Percentiles rank a stretch among this genome's conserved stretches.
phyloP scores from a whole-genome alignment of 495 filamentous ascomycete species.

The Hyaloscypha bicolor region DNA sequence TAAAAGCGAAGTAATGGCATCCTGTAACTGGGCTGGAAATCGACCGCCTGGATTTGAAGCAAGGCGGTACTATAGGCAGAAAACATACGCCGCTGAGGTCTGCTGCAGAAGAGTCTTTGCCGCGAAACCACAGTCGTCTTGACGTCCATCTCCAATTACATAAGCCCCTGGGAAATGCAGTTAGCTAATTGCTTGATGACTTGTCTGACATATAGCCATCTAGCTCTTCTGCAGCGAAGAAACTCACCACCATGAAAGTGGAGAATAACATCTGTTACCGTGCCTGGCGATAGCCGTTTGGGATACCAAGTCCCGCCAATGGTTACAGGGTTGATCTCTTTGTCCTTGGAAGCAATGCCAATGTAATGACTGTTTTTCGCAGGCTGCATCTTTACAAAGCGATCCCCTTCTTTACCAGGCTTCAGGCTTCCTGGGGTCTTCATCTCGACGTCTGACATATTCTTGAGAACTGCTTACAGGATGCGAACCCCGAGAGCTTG shows the following conservation, averaged over 20 bases:
- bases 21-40: constrained; percentile 51
- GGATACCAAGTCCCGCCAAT: constrained; percentile 33
- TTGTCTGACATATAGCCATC: too few relatives aligned
- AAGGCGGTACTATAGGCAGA: constrained; percentile 45
- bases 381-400: constrained; percentile 36
- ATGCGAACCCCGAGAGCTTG: constrained; percentile 38
- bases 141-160: constrained; percentile 43
- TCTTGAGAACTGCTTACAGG: constrained; percentile 30
- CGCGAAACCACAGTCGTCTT: constrained; percentile 41
- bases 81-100: constrained; percentile 28
- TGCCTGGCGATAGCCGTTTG: constrained; percentile 5
- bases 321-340: constrained; percentile 14
- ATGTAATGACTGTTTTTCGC: constrained; percentile 20
- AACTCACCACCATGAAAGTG: constrained; percentile 51
- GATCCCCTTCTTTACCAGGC: constrained; percentile 36
- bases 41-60: constrained; percentile 35
- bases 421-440: constrained; percentile 32
- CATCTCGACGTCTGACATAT: constrained; percentile 29
- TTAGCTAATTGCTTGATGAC: background rate
- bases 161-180: constrained; percentile 33
- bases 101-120: constrained; percentile 32
- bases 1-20: constrained; percentile 45
- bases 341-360: constrained; percentile 19
- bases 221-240: background rate
- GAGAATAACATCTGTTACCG: constrained; percentile 38